Percentiles rank a stretch among this genome's conserved stretches.
These are phyloP conservation scores for Fusarium algeriense DNA, from an alignment of 2,329 filamentous ascomycete species.

Conservation along the genomic window DNA sequence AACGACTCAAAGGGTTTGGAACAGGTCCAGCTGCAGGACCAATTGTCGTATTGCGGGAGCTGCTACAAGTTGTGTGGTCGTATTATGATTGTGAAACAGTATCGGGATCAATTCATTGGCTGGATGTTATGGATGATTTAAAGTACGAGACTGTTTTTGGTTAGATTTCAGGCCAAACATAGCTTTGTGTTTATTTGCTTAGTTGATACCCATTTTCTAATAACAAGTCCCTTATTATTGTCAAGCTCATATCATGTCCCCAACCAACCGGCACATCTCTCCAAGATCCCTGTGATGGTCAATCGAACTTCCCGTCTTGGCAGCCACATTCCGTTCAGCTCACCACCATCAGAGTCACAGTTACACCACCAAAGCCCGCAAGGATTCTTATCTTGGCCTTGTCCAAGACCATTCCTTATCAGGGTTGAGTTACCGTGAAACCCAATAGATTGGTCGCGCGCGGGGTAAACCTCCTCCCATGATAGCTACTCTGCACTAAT, in stretches of 20 bases:
- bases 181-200: not conserved
- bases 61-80: conserved; percentile 30
- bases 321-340: conserved; percentile 2
- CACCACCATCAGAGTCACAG: not conserved
- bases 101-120: conserved; percentile 23
- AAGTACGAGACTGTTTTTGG: conserved; percentile 38
- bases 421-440: conserved; percentile 34
- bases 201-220: not conserved
- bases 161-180: conserved; percentile 1
- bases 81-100: conserved; percentile 32
- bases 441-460: conserved; percentile 20
- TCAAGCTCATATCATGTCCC: not conserved
- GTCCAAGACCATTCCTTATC: conserved; percentile 24
- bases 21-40: conserved; percentile 12
- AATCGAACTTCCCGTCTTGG: conserved; percentile 12
- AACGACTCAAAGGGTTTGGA: conserved; percentile 6
- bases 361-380: not conserved
- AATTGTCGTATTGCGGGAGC: conserved; percentile 27
- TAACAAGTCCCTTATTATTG: not conserved
- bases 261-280: not conserved
- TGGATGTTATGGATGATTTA: conserved; percentile 31
- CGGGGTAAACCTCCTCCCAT: conserved; percentile 13
- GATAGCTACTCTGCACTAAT: conserved; percentile 19
- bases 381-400: conserved; percentile 26
- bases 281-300: not conserved